Percentiles rank a stretch among this genome's conserved stretches.
Conservation (phyloP, 208 protist genomes). For the Tritrichomonas musculus region DNA sequence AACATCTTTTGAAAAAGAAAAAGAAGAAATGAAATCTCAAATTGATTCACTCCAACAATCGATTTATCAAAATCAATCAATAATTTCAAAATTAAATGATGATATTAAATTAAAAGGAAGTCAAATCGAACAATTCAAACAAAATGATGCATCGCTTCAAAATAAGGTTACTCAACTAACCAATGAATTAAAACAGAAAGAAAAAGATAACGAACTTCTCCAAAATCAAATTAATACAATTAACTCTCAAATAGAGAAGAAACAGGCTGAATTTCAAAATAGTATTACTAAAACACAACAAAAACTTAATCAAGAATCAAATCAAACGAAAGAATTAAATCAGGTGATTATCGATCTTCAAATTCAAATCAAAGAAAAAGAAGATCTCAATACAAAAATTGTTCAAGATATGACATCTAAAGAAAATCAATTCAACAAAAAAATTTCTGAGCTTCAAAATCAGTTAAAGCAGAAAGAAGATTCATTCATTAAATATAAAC, state of each 20-base stretch:
- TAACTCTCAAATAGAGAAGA: background rate
- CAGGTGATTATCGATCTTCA: background rate
- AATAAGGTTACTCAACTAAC: background rate
- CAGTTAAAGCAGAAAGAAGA: background rate
- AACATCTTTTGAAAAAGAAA: no score
- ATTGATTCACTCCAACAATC: no score
- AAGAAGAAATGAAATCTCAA: no score
- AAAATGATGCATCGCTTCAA: no score
- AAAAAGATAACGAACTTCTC: background rate
- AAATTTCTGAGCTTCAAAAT: conserved; percentile 11
- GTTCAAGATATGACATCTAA: background rate
- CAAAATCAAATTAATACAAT: background rate
- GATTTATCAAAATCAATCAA: no score
- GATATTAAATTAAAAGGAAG: no score
- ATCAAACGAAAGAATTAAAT: background rate
- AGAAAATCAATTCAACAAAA: background rate
- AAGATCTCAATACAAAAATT: background rate
- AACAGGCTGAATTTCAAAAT: background rate
- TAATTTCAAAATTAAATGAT: no score
- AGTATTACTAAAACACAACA: background rate
- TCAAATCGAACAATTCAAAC: no score
- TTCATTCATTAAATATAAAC: background rate
- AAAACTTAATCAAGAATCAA: background rate
- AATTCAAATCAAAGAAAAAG: conserved; percentile 36
- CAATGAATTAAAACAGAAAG: background rate